Evolutionary conservation across 768 basidiomycete species (phyloP), one percentile per base, ranked within the genome.

Genomic region (Kwoniella newhampshirensis): DNA sequence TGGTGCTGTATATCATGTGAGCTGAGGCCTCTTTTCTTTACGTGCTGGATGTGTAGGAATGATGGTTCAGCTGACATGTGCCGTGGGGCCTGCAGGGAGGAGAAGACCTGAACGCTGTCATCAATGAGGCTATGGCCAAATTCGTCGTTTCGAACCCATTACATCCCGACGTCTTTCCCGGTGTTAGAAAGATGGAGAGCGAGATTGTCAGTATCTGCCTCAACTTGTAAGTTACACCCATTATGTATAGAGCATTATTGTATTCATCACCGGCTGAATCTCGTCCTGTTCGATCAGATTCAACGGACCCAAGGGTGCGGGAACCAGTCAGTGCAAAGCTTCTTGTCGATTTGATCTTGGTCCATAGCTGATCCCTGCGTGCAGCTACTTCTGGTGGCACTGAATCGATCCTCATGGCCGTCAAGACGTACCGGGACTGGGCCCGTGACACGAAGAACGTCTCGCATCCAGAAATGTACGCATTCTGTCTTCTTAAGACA

Each of bases 351-450:
- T 27, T 39, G 20, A 13, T 32, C 23, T 32, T 27, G 28, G 18
- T 32, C 3, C 4, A 20, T 8, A 13, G 41, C 52, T 64, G 47
- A 65, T 35, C 7, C 11, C 37, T 41, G 20, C 45, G 1, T 25
- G 1, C 41, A 76, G 75, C 93, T 77, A 99, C 94, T 1, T 87
- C 87, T 0, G 94, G 94, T 13, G 94, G 94, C 5, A 99, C 94
- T 0, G 94, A 99, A 74, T 89, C 88, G 20, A 97, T 98, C 65
- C 80, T 99, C 46, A 92, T 97, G 91, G 86, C 91, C 1, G 82
- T 91, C 63, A 97, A 97, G 80, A 88, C 92, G 0, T 86, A 99
- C 52, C 83, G 91, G 13, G 92, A 97, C 63, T 96, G 93, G 89
- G 94, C 90, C 5, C 79, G 82, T 42, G 82, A 80, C 1, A 85